Percentiles rank a stretch among this genome's conserved stretches.
Conservation (phyloP, 1,284 basidiomycete species). For the Moesziomyces sp. region DNA sequence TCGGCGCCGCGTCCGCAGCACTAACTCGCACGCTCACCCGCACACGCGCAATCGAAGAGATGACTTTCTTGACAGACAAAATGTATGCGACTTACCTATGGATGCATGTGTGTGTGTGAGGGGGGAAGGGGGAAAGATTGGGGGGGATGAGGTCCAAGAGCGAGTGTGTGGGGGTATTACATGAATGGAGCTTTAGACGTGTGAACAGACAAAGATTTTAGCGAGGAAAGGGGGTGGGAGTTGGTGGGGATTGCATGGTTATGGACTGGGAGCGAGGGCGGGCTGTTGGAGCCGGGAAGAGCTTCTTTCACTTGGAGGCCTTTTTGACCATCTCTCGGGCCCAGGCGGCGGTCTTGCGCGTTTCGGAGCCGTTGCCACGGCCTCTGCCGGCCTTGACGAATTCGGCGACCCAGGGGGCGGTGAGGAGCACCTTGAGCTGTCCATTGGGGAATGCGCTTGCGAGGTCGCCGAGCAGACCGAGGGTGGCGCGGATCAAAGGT, state of each 20-base stretch:
- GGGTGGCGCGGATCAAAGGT: constrained; percentile 77
- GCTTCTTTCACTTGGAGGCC: constrained; percentile 33
- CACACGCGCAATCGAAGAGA: too few relatives aligned
- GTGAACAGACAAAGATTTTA: constrained; percentile 4
- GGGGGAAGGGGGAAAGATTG: not conserved
- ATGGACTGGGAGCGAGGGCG: too few relatives aligned
- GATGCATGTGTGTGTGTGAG: constrained; percentile 3
- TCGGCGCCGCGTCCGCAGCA: not conserved
- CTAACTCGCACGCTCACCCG: too few relatives aligned
- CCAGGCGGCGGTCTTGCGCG: constrained; percentile 72
- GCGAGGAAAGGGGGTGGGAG: not conserved
- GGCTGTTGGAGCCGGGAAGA: constrained; percentile 30
- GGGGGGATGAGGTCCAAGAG: not conserved
- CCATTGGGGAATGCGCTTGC: constrained; percentile 76
- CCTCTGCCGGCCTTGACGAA: constrained; percentile 76
- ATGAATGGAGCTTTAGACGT: constrained; percentile 16
- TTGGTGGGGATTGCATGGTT: not conserved
- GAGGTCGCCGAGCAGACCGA: constrained; percentile 90
- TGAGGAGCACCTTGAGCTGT: constrained; percentile 76
- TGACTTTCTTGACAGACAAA: not conserved
- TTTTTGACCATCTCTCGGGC: constrained; percentile 70
- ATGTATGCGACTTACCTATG: constrained; percentile 12
- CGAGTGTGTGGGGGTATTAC: constrained; percentile 25
- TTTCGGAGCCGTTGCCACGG: constrained; percentile 70
- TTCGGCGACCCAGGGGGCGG: constrained; percentile 82